Base-by-base conservation (phyloP, 2,329 filamentous ascomycete genomes). In the Lachnum nothofagi region DNA sequence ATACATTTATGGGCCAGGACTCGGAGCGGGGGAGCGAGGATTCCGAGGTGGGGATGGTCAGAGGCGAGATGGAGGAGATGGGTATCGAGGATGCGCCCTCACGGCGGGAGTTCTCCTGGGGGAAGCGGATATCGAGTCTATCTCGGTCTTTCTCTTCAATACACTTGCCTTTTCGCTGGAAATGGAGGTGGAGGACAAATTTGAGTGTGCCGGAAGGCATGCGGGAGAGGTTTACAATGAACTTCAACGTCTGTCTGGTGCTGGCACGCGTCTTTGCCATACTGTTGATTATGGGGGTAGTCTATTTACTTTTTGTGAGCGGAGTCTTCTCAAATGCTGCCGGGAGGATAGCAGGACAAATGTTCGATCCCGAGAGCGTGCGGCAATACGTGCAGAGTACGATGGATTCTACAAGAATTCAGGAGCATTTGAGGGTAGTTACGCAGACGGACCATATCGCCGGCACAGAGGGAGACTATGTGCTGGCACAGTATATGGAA, bases 381-480 rank as follows among this genome's bases (percentile, higher is more conserved):
- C 82, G 88, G 48, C 74, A 79, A 49, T 88, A 85, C 67, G 78
- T 94, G 22, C 82, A 93, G 66, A 74, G 76, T 42, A 82, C 81
- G 59, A 79, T 95, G 56, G 85, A 94, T 62, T 74, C 80, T 46
- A 75, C 76, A 51, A 75, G 77, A 43, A 85, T 93, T 65, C 78
- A 82, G 55, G 83, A 87, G 34, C 86, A 87, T 49, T 70, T 95
- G 51, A 73, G 79, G 61, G 86, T 91, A 63, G 82, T 91, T 54
- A 91, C 89, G 4, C 79, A 79, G 48, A 95, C 88, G 65, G 87
- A 93, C 53, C 93, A 97, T 67, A 77, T 97, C 54, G 93, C 89
- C 2, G 93, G 93, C n/a, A 95, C 90, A 3, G 85, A 95, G 70
- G 93, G 93, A 41, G 91, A 94, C 70, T 90, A 85, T 61, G 87